Evolutionary conservation across 2,329 filamentous ascomycete species (phyloP), one percentile per base, ranked within the genome.

Genomic region (Beauveria bassiana): DNA sequence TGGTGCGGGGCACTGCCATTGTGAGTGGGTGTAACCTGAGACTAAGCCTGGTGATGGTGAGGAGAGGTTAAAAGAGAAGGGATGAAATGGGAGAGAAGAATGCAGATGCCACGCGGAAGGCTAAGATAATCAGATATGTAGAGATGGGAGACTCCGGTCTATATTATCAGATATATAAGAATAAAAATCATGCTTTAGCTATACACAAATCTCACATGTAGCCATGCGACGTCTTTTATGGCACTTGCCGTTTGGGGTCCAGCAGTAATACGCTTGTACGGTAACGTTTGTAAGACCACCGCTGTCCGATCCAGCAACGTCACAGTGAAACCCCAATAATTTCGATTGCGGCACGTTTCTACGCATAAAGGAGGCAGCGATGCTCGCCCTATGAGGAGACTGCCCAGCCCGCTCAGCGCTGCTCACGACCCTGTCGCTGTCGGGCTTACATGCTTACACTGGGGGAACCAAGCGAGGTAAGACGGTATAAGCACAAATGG

Each of bases 401-500:
- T 31, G 20, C 31, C 49, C 57, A 34, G 26, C 28, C 45, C 20
- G 55, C 24, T 31, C 43, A 47, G n/a, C 14, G 28, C 42, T 46
- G 18, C 47, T n/a, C 53, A 24, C 31, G 53, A 43, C 26, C 47
- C 49, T 53, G 57, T 60, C 40, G 12, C 8, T 26, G 49, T 34
- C 49, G 49, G 42, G 57, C 57, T 60, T 60, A 60, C 59, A 28
- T 61, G 59, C 59, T 55, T 54, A 61, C 50, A 40, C 42, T 26
- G 42, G 51, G 26, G 28, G 38, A 46, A 26, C 40, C 50, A 22
- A 59, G 52, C n/a, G 26, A 34, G 43, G 59, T 61, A 34, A 61
- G 59, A 61, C 59, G 59, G 59, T 61, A 61, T 61, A 61, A 61
- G 59, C 59, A 61, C 59, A 31, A 61, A 10, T 28, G 34, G 22